These are phyloP conservation scores for Aspergillus tamarii DNA, from an alignment of 2,329 filamentous ascomycete species.

Conservation along the genomic window DNA sequence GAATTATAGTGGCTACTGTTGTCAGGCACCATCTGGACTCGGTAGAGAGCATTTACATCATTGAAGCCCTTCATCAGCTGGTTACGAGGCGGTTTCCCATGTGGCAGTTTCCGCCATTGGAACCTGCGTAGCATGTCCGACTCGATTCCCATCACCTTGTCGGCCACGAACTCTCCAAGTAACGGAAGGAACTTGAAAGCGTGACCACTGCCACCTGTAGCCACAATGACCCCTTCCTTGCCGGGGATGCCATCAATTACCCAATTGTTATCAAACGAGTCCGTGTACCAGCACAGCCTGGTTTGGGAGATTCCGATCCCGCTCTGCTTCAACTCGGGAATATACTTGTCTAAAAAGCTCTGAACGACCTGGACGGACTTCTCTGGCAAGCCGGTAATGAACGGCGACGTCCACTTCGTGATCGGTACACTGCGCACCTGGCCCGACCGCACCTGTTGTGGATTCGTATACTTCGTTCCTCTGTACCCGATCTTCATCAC, in stretches of 20 bases:
- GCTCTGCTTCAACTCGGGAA: slow-evolving; percentile 47
- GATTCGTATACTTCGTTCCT: slow-evolving; percentile 56
- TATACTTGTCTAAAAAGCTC: slow-evolving; percentile 42
- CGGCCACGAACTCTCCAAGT: neutral
- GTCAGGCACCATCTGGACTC: neutral
- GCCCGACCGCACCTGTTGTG: slow-evolving; percentile 40
- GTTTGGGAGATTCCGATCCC: slow-evolving; percentile 47
- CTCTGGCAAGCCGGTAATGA: slow-evolving; percentile 28
- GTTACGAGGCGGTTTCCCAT: neutral
- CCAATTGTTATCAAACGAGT: slow-evolving; percentile 60
- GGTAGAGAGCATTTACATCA: neutral
- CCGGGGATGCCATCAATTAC: slow-evolving; percentile 57
- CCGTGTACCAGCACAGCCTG: slow-evolving; percentile 60
- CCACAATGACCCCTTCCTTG: slow-evolving; percentile 58
- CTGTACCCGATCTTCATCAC: slow-evolving; percentile 56
- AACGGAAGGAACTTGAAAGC: slow-evolving; percentile 64
- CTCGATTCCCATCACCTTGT: neutral
- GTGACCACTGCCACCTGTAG: slow-evolving; percentile 65
- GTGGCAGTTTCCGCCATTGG: neutral
- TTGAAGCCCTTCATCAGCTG: neutral
- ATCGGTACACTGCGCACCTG: slow-evolving; percentile 44
- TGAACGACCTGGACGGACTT: slow-evolving; percentile 32
- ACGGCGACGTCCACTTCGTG: slow-evolving; percentile 39
- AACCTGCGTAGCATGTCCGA: neutral
- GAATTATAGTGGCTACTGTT: neutral